Evolutionary conservation across 495 filamentous ascomycete genomes (phyloP).

Genomic region (Lasiosphaeria hispida): DNA sequence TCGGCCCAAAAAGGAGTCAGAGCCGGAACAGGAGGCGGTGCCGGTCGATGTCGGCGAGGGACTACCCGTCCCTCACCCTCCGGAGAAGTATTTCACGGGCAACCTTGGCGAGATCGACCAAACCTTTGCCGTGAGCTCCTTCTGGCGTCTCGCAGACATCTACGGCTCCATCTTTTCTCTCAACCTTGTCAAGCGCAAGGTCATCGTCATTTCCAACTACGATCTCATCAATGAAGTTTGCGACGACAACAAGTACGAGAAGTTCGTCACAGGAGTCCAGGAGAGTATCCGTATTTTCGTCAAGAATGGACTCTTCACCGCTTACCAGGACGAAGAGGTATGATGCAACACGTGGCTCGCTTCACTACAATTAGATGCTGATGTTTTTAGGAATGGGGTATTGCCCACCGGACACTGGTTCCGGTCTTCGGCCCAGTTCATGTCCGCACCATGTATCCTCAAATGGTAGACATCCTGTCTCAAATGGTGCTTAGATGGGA

Average conservation of each 20-base stretch:
- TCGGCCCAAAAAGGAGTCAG: not conserved
- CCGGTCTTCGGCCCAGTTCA: slow-evolving; percentile 70
- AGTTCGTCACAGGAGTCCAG: slow-evolving; percentile 44
- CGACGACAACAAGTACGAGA: slow-evolving; percentile 64
- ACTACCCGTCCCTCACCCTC: slow-evolving; percentile 53
- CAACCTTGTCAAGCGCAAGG: slow-evolving; percentile 27
- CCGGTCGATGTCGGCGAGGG: slow-evolving; percentile 5
- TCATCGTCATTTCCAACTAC: slow-evolving; percentile 32
- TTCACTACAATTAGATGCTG: not conserved
- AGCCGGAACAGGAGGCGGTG: not conserved
- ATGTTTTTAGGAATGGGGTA: slow-evolving; percentile 52
- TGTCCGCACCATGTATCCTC: slow-evolving; percentile 67
- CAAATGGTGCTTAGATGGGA: slow-evolving; percentile 74
- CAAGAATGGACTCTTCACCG: slow-evolving; percentile 68
- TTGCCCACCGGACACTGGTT: slow-evolving; percentile 65
- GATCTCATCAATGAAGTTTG: slow-evolving; percentile 64
- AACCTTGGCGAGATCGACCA: slow-evolving; percentile 57
- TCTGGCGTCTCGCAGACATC: slow-evolving; percentile 55
- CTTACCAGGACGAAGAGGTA: slow-evolving; percentile 52
- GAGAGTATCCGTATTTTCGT: slow-evolving; percentile 55
- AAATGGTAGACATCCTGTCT: slow-evolving; percentile 69
- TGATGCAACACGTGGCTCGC: not conserved
- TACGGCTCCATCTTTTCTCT: slow-evolving; percentile 65
- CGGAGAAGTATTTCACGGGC: slow-evolving; percentile 54
- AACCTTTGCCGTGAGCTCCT: slow-evolving; percentile 51